Base-by-base conservation (phyloP, 1,284 basidiomycete species). In the Anthracocystis setariae region DNA sequence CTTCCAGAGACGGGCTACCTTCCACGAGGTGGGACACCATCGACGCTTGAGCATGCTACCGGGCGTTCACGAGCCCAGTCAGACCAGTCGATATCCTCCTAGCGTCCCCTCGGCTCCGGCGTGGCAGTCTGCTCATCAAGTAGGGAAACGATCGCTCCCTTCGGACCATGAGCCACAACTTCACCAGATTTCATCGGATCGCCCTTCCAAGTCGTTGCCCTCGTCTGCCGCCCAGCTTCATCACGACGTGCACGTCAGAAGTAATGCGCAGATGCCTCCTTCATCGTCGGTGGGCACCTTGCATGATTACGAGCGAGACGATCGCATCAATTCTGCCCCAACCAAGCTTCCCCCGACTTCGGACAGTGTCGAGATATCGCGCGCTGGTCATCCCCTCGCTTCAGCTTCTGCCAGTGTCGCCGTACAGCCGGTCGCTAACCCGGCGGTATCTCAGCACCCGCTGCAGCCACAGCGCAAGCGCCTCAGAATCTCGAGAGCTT, bases 401-500 rank as follows among this genome's bases (percentile, higher is more conserved):
- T 38, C n/a, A 23, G 24, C 12, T 2, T 18, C 18, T 17, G 37
- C n/a, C 35, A 18, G 27, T 43, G 20, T 42, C 40, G 8, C 20
- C 12, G 10, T 15, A 3, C 40, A 42, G 20, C 20, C 40, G 21
- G 18, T 3, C 21, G 40, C 20, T 8, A 5, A 9, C 18, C 35
- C 45, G 21, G 39, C 38, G 10, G 12, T 39, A 13, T 12, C 53
- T 2, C 67, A 64, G 45, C 52, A 49, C 5, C 25, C 53, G 7
- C 10, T 58, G 12, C 61, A 66, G 25, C 68, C 58, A 1, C 51
- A 62, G 21, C 70, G 70, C 23, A 75, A 75, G 27, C 59, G 73
- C 12, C 54, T 75, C 10, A 54, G 73, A 8, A 73, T 73, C 33
- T 73, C 69, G 13, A 56, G 73, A 1, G 70, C 73, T 7, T 75